Base-by-base conservation (phyloP, 495 filamentous ascomycete species). In the Sporormia fimetaria region DNA sequence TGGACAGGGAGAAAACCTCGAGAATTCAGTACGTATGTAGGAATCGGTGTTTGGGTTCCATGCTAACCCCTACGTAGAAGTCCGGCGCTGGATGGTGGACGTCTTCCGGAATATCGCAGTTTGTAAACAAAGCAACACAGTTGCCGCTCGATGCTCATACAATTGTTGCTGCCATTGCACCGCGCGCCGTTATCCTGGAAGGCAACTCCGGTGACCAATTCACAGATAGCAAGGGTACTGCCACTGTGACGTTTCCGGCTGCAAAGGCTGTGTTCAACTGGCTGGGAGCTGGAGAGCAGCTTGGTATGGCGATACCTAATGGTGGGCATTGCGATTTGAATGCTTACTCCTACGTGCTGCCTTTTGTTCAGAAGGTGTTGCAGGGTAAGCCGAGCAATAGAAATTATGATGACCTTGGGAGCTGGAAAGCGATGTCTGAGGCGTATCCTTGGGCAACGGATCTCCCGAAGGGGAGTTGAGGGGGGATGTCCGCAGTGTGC, bases 101-200 rank as follows among this genome's bases (percentile, higher is more conserved):
- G 27, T 59, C 65, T 55, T 53, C 37, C 39, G 65, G 54, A 33
- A 59, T 71, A 0, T 64, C 65, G 15, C 64, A 59, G 2, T 73
- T 71, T 38, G 59, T 73, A 12, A 64, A 63, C 58, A 63, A 70
- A 50, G 52, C 59, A 24, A 60, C 63, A 52, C 63, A 66, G 39
- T 53, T 71, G 40, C 70, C 68, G 0, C 70, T 60, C 49, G 70
- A 73, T 42, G 64, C 67, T 0, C 68, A 73, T 42, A 72, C 67
- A 16, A 68, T 73, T 42, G 68, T 67, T 2, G 64, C 68, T 1
- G 67, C 68, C 7, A 64, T 71, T 28, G 67, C 69, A n/a, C 69
- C 69, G 0, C 54, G 68, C n/a, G 69, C 69, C 0, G 44, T 71
- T 1, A 55, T 70, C 15, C 66, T 70, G 36, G 67, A 73, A 33